Percentiles rank a stretch among this genome's conserved stretches.
Evolutionary conservation across 257 asterid genomes (phyloP).

Genomic region (Avicennia marina): DNA sequence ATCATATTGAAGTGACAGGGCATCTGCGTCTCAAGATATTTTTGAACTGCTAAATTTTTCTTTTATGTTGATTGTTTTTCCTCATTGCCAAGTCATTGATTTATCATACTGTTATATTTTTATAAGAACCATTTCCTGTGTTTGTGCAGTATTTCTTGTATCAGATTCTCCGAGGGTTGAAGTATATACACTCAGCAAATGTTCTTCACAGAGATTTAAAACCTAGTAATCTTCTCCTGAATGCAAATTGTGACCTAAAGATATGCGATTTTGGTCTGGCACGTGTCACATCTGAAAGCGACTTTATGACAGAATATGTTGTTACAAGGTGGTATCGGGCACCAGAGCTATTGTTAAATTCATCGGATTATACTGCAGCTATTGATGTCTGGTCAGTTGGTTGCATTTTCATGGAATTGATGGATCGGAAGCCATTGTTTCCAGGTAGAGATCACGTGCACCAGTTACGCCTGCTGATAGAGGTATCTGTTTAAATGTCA

Average conservation of each 20-base stretch:
- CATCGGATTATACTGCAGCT: constrained; percentile 93
- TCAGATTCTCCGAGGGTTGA: constrained; percentile 96
- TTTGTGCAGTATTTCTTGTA: constrained; percentile 91
- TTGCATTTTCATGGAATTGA: constrained; percentile 96
- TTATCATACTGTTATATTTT: background rate
- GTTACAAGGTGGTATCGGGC: constrained; percentile 99
- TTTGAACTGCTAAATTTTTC: background rate
- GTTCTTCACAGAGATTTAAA: constrained; percentile 94
- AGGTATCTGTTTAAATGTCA: constrained; percentile 42
- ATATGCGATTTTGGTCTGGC: constrained; percentile 98
- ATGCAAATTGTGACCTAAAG: constrained; percentile 95
- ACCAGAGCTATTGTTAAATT: constrained; percentile 82
- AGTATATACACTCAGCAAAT: constrained; percentile 95
- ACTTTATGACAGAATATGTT: constrained; percentile 95
- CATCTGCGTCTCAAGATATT: background rate
- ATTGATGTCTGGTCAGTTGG: constrained; percentile 99
- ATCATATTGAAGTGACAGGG: no score
- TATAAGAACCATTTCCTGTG: constrained; percentile 11
- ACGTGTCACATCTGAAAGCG: constrained; percentile 92
- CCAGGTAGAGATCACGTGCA: constrained; percentile 98
- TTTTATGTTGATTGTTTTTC: background rate
- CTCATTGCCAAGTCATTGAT: background rate
- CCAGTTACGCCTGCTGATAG: constrained; percentile 92
- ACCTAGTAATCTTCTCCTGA: constrained; percentile 94
- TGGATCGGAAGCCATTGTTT: constrained; percentile 94